Evolutionary conservation across 352 stramenopile species (phyloP), one percentile per base, ranked within the genome.

Genomic region (Thalassiosira ordinaria): DNA sequence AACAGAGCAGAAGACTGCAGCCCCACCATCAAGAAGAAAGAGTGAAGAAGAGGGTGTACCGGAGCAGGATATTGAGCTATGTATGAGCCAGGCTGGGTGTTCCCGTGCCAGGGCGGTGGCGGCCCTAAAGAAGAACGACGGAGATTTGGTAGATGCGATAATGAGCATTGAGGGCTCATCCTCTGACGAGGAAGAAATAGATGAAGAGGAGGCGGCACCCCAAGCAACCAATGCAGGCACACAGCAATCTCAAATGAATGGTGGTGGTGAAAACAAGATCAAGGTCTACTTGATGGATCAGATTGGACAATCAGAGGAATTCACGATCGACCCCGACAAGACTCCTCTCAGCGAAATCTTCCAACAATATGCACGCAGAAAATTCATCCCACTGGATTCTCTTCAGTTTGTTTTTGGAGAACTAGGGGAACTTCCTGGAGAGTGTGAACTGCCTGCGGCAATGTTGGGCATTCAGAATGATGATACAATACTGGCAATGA

Each of bases 121-220:
- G 52, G 97, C 97, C 16, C 92, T 99, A 27, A 98, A 98, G 92
- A 96, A 97, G 57, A 99, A 99, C 89, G 96, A 99, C 89, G 97
- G 96, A 80, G 97, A 99, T 94, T 96, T 99, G 81, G 97, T 99
- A 44, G 99, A 99, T 91, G 95, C 97, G 67, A 99, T 99, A 88
- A 99, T 99, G 97, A 41, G 33, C 11, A 11, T 41, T 5, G 33
- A 41, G 11, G 33, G 11, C 11, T 11, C 33, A 41, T 11, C 5
- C 5, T 41, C 33, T 11, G 33, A 41, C 11, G 11, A 5, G 33
- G 33, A 41, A 5, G 33, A 5, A 41, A 11, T n/a, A n/a, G n/a
- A n/a, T n/a, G n/a, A n/a, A n/a, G n/a, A n/a, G n/a, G n/a, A n/a
- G n/a, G n/a, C n/a, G n/a, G n/a, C n/a, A n/a, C n/a, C n/a, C n/a